Evolutionary conservation across 306 rosid species (phyloP).

Genomic region (Lagenaria siceraria): DNA sequence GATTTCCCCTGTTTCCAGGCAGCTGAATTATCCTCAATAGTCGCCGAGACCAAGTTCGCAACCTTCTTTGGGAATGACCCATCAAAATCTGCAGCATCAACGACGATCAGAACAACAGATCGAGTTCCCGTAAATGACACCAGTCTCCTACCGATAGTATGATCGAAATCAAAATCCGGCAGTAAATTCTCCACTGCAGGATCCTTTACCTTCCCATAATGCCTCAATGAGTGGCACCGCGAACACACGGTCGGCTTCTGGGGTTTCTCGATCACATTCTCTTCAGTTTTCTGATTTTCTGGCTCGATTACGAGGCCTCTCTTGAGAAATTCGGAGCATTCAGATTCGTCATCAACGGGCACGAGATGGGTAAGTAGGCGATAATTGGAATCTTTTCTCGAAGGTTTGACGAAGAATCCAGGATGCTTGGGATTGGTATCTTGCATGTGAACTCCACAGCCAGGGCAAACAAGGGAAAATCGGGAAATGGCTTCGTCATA

Average conservation of each 20-base stretch:
- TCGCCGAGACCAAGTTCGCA: constrained; percentile 53
- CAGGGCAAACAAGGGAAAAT: constrained; percentile 48
- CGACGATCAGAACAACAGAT: constrained; percentile 74
- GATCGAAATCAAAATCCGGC: constrained; percentile 82
- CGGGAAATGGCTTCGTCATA: constrained; percentile 40
- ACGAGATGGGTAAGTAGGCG: constrained; percentile 38
- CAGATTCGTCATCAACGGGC: constrained; percentile 44
- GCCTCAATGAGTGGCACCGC: constrained; percentile 84
- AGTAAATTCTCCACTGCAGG: constrained; percentile 68
- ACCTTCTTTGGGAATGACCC: constrained; percentile 81
- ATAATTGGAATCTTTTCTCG: constrained; percentile 43
- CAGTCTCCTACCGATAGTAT: constrained; percentile 75
- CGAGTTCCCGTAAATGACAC: constrained; percentile 43
- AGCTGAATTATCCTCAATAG: constrained; percentile 51
- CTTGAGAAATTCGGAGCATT: constrained; percentile 58
- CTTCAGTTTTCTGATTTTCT: constrained; percentile 15
- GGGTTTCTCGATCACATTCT: constrained; percentile 12
- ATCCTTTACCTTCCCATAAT: constrained; percentile 85
- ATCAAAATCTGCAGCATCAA: constrained; percentile 74
- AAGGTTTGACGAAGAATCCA: constrained; percentile 74
- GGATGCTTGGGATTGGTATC: constrained; percentile 53
- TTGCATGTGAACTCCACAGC: constrained; percentile 90
- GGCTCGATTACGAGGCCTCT: constrained; percentile 49
- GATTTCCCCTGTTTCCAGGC: constrained; percentile 82
- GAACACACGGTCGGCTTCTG: constrained; percentile 73